Percentiles rank a stretch among this genome's conserved stretches.
phyloP scores from a whole-genome alignment of 2,329 filamentous ascomycete genomes.

The Massarina eburnea region DNA sequence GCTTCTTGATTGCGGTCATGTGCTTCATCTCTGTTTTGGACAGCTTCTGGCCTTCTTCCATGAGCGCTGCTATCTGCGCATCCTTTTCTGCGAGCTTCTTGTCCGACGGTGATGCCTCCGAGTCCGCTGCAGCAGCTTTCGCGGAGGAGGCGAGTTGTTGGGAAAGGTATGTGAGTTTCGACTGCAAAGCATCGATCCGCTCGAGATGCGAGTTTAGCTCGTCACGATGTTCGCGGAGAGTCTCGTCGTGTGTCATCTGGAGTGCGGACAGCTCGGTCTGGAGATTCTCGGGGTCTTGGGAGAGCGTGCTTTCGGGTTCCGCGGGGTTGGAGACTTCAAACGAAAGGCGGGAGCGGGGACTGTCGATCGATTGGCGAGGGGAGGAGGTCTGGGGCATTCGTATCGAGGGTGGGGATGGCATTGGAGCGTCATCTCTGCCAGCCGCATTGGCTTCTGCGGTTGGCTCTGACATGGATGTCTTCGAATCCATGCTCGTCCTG shows the following conservation, averaged over 20 bases:
- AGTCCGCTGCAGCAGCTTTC: slow-evolving; percentile 61
- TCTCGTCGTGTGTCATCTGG: slow-evolving; percentile 53
- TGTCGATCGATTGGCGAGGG: slow-evolving; percentile 38
- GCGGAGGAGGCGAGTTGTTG: slow-evolving; percentile 77
- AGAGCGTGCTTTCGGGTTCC: slow-evolving; percentile 35
- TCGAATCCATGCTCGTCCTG: slow-evolving; percentile 50
- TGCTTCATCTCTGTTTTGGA: slow-evolving; percentile 86
- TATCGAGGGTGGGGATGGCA: slow-evolving; percentile 27
- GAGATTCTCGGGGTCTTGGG: slow-evolving; percentile 34
- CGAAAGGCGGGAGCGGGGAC: slow-evolving; percentile 32
- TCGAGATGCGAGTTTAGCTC: slow-evolving; percentile 84
- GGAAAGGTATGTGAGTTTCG: slow-evolving; percentile 86
- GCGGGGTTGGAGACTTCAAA: slow-evolving; percentile 27
- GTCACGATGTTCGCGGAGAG: slow-evolving; percentile 68
- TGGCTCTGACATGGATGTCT: slow-evolving; percentile 28
- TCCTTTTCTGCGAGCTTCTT: slow-evolving; percentile 87
- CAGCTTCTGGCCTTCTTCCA: slow-evolving; percentile 89
- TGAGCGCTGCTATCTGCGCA: slow-evolving; percentile 81
- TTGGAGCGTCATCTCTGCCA: slow-evolving; percentile 17
- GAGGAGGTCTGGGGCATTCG: slow-evolving; percentile 28
- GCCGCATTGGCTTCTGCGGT: slow-evolving; percentile 17
- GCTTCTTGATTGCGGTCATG: slow-evolving; percentile 77
- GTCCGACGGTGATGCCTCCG: slow-evolving; percentile 50
- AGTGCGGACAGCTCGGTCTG: slow-evolving; percentile 52
- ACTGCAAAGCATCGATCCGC: slow-evolving; percentile 86